phyloP scores from a whole-genome alignment of 495 filamentous ascomycete species.

The Durotheca rogersii region DNA sequence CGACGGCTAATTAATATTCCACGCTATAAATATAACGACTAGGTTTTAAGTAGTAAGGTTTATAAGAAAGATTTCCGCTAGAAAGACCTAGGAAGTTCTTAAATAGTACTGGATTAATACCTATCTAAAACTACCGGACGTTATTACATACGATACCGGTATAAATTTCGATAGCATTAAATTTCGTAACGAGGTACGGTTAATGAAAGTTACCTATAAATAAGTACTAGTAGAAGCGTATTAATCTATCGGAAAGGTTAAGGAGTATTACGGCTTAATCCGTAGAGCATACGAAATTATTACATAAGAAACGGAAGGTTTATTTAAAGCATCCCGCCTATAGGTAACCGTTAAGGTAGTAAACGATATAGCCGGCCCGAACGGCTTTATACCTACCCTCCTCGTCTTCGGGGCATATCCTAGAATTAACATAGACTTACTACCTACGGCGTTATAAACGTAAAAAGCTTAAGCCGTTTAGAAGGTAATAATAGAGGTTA shows the following conservation, averaged over 20 bases:
- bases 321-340: constrained; percentile 5
- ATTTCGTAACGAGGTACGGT: constrained; percentile 18
- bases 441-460: too few species aligned
- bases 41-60: constrained; percentile 17
- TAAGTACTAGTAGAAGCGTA: constrained; percentile 27
- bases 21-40: constrained; percentile 8
- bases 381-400: too few species aligned
- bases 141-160: constrained; percentile 23
- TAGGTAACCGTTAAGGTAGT: constrained; percentile 32
- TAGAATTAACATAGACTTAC: too few species aligned
- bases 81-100: constrained; percentile 25
- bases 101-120: constrained; percentile 31
- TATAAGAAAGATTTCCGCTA: constrained; percentile 15
- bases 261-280: too few species aligned
- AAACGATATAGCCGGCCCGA: too few species aligned
- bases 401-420: too few species aligned
- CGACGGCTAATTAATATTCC: constrained; percentile 5
- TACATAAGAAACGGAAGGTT: constrained; percentile 6
- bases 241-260: constrained; percentile 27
- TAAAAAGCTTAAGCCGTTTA: too few species aligned
- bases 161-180: constrained; percentile 33
- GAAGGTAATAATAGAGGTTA: constrained; percentile 24
- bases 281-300: constrained; percentile 33
- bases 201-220: constrained; percentile 5
- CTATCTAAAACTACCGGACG: constrained; percentile 30